Evolutionary conservation across 495 filamentous ascomycete species (phyloP).

Genomic region (Peziza echinospora): DNA sequence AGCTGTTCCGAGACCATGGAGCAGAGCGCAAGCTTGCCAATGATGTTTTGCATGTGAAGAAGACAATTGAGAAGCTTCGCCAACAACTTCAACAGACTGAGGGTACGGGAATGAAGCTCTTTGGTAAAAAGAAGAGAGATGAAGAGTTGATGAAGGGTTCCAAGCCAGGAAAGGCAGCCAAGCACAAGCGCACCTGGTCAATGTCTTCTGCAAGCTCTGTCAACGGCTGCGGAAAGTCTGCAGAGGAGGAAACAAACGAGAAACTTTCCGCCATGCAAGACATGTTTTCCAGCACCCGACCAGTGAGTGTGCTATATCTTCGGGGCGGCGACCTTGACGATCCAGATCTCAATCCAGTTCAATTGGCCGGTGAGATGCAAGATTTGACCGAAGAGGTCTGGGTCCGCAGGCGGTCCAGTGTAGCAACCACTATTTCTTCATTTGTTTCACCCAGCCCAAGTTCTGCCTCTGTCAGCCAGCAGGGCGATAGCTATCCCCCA

Average conservation of each 20-base stretch:
- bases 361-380: slow-evolving; percentile 43
- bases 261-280: slow-evolving; percentile 72
- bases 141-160: slow-evolving; percentile 28
- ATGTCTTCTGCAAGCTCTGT: slow-evolving; percentile 69
- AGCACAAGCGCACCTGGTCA: slow-evolving; percentile 90
- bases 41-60: slow-evolving; percentile 78
- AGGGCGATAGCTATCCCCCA: slow-evolving; percentile 18
- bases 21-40: slow-evolving; percentile 90
- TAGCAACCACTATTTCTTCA: slow-evolving; percentile 30
- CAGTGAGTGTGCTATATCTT: slow-evolving; percentile 65
- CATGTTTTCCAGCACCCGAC: slow-evolving; percentile 85
- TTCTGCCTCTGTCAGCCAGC: slow-evolving; percentile 36
- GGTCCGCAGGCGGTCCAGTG: slow-evolving; percentile 18
- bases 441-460: slow-evolving; percentile 53
- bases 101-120: slow-evolving; percentile 58
- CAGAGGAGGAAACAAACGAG: slow-evolving; percentile 74
- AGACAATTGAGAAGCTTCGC: slow-evolving; percentile 82
- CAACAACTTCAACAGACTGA: slow-evolving; percentile 79
- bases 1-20: slow-evolving; percentile 89
- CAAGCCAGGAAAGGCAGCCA: slow-evolving; percentile 52
- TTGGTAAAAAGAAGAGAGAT: slow-evolving; percentile 62
- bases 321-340: slow-evolving; percentile 70
- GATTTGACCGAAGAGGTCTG: slow-evolving; percentile 27
- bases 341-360: slow-evolving; percentile 67
- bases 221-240: slow-evolving; percentile 34